These are phyloP conservation scores for Cryptococcus sp. DNA, from an alignment of 1,284 basidiomycete genomes.

Conservation along the genomic window DNA sequence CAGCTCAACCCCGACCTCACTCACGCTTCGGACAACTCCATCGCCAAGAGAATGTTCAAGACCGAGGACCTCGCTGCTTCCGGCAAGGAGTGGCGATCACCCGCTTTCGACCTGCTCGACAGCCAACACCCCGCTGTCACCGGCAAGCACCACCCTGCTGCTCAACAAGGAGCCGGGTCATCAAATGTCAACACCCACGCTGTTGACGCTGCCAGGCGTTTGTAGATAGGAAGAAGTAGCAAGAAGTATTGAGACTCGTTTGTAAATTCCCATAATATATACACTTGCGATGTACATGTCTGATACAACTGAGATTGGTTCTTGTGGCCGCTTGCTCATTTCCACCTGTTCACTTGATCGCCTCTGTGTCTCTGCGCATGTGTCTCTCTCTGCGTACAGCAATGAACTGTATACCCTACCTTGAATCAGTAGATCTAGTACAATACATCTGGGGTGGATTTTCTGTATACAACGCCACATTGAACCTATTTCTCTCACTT, in stretches of 20 bases:
- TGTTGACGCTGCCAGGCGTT: not conserved
- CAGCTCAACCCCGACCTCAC: constrained; percentile 40
- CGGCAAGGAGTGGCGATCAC: constrained; percentile 44
- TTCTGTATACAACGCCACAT: constrained; percentile 45
- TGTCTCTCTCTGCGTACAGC: too few relatives aligned
- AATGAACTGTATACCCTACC: too few relatives aligned
- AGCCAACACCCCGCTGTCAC: constrained; percentile 44
- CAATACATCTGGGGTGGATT: constrained; percentile 30
- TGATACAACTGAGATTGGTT: too few relatives aligned
- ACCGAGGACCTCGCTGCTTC: constrained; percentile 38
- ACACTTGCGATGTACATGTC: too few relatives aligned
- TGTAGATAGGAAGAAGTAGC: too few relatives aligned
- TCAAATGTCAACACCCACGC: constrained; percentile 2
- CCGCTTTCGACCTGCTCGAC: constrained; percentile 47
- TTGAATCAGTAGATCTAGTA: constrained; percentile 26
- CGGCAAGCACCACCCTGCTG: constrained; percentile 37
- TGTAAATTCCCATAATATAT: too few relatives aligned
- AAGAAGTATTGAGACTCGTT: too few relatives aligned
- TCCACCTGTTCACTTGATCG: too few relatives aligned
- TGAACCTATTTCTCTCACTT: constrained; percentile 49
- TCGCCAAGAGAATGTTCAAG: constrained; percentile 41
- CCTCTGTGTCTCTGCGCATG: too few relatives aligned
- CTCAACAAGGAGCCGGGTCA: constrained; percentile 25
- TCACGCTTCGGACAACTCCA: constrained; percentile 34
- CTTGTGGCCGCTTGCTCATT: too few relatives aligned